Evolutionary conservation across 176 grass and related monocot species (phyloP).

Genomic region (Oryza glumipatula): DNA sequence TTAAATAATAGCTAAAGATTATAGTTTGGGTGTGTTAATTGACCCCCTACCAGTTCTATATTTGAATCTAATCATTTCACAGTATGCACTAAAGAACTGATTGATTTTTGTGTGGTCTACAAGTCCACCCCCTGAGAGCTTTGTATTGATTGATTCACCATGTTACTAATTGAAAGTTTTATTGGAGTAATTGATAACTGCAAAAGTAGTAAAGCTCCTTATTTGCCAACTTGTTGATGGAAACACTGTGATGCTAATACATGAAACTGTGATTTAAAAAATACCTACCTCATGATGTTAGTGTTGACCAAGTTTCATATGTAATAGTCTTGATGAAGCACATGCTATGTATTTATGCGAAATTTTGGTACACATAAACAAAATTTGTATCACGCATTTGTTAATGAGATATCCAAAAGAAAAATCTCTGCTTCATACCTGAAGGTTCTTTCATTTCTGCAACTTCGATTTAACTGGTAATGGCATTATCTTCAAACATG

Average conservation of each 20-base stretch:
- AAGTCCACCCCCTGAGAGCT: background rate
- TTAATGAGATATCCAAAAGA: conserved; percentile 16
- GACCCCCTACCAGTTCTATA: conserved; percentile 35
- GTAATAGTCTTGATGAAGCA: background rate
- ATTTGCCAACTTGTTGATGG: conserved; percentile 11
- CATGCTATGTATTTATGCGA: background rate
- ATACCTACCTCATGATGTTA: conserved; percentile 9
- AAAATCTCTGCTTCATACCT: conserved; percentile 3
- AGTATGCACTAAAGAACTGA: conserved; percentile 17
- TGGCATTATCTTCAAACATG: background rate
- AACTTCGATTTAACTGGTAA: background rate
- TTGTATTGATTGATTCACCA: conserved; percentile 23
- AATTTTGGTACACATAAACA: background rate
- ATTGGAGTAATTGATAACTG: background rate
- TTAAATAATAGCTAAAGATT: conserved; percentile 47
- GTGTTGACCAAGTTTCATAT: background rate
- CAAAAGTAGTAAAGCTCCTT: background rate
- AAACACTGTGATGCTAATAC: background rate
- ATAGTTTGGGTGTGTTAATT: conserved; percentile 37
- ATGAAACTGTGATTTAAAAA: background rate
- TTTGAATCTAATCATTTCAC: conserved; percentile 42
- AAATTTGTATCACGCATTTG: background rate
- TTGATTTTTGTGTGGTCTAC: conserved; percentile 34
- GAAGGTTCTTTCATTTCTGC: background rate
- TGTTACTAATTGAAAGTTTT: conserved; percentile 3